These are phyloP conservation scores for Angomonas deanei DNA, from an alignment of 208 protist genomes.

Conservation along the genomic window DNA sequence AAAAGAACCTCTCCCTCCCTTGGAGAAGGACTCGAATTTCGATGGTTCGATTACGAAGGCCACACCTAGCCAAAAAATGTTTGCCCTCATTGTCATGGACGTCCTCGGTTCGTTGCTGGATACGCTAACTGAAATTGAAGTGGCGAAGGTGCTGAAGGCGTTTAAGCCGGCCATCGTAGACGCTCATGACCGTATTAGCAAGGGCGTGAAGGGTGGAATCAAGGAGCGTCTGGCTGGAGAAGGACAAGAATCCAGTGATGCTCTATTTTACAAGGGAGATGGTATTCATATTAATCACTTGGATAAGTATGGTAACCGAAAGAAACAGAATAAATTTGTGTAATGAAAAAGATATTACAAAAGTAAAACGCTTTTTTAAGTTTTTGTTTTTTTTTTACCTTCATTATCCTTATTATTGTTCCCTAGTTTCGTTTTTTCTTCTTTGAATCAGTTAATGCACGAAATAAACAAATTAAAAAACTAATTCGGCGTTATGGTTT, in stretches of 20 bases:
- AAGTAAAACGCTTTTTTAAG: too few species aligned
- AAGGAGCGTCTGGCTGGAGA: background rate
- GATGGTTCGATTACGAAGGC: slow-evolving; percentile 12
- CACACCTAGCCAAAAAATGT: slow-evolving; percentile 28
- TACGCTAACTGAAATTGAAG: slow-evolving; percentile 61
- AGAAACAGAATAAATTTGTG: slow-evolving; percentile 21
- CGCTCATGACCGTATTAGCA: slow-evolving; percentile 47
- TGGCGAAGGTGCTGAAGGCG: slow-evolving; percentile 25
- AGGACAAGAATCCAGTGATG: slow-evolving; percentile 10
- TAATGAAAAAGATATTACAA: slow-evolving; percentile 4
- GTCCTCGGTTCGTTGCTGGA: slow-evolving; percentile 62
- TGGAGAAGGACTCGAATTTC: slow-evolving; percentile 4
- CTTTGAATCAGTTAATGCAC: background rate
- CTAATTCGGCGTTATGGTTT: background rate
- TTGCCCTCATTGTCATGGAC: slow-evolving; percentile 35
- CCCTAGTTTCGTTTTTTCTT: background rate
- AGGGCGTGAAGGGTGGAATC: slow-evolving; percentile 23
- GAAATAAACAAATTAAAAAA: background rate
- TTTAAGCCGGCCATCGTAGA: slow-evolving; percentile 65
- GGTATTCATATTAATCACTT: slow-evolving; percentile 74
- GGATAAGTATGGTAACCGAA: slow-evolving; percentile 60
- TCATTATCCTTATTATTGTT: background rate
- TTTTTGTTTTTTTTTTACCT: slow-evolving; percentile 7
- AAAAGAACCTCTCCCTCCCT: slow-evolving; percentile 7
- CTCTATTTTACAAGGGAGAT: slow-evolving; percentile 20